Base-by-base conservation (phyloP, 2,329 filamentous ascomycete species). In the Chrysosphaeria jannelii region DNA sequence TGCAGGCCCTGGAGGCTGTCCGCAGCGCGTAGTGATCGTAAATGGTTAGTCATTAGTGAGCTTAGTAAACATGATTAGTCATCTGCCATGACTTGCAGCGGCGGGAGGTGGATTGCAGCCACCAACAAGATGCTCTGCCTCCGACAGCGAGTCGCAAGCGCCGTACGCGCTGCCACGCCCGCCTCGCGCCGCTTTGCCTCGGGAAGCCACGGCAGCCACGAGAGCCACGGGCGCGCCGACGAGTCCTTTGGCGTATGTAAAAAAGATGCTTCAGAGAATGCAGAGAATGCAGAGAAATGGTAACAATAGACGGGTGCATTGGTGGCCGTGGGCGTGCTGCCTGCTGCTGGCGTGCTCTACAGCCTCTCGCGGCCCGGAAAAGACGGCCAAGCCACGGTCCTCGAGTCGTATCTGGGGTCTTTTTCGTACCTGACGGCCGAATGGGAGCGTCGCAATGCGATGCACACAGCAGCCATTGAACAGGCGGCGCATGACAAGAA, bases 1-100 rank as follows among this genome's bases (percentile, higher is more conserved):
- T 78, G 32, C 68, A 42, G 43, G 85, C 85, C 4, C 47, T 93
- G 20, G 69, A 85, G 44, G n/a, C n/a, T n/a, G n/a, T n/a, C n/a
- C n/a, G n/a, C n/a, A n/a, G n/a, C n/a, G n/a, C n/a, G n/a, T 62
- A 57, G n/a, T n/a, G n/a, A n/a, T n/a, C n/a, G n/a, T n/a, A n/a
- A n/a, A n/a, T n/a, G n/a, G n/a, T n/a, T n/a, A n/a, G n/a, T n/a
- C n/a, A n/a, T n/a, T n/a, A n/a, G n/a, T n/a, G n/a, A n/a, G n/a
- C n/a, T n/a, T n/a, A n/a, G n/a, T n/a, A n/a, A n/a, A n/a, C n/a
- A n/a, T n/a, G n/a, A n/a, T n/a, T n/a, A n/a, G n/a, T n/a, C n/a
- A n/a, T n/a, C n/a, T n/a, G n/a, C n/a, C n/a, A n/a, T n/a, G n/a
- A n/a, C n/a, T n/a, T n/a, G n/a, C n/a, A n/a, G n/a, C n/a, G n/a